Conservation (phyloP, 192 early-diverging fungal genomes). For the Rhizophlyctis rosea region DNA sequence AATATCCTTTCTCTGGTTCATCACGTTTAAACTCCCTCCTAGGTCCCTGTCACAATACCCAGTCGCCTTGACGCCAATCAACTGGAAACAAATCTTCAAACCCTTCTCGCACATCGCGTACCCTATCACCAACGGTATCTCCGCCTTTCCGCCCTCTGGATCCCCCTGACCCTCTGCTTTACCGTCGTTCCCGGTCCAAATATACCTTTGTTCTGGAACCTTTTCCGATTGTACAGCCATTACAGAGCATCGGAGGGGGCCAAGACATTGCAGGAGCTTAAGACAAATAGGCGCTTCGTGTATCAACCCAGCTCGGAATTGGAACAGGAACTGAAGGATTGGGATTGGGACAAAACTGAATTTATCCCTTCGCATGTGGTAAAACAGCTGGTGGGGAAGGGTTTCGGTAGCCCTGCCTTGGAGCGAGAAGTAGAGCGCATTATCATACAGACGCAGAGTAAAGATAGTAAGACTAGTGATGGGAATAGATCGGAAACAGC, state of each 20-base stretch:
- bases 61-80: neutral
- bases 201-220: slow-evolving; percentile 29
- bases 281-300: neutral
- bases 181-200: slow-evolving; percentile 33
- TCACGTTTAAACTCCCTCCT: neutral
- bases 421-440: slow-evolving; percentile 3
- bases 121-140: slow-evolving; percentile 18
- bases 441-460: slow-evolving; percentile 9
- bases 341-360: slow-evolving; percentile 8
- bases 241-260: slow-evolving; percentile 28
- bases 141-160: slow-evolving; percentile 1
- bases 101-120: slow-evolving; percentile 1
- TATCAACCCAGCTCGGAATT: slow-evolving; percentile 1
- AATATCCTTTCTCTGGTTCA: neutral
- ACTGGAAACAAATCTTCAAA: slow-evolving; percentile 4
- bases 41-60: slow-evolving; percentile 18
- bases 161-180: slow-evolving; percentile 27
- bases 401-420: neutral
- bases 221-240: slow-evolving; percentile 30
- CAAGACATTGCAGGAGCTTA: slow-evolving; percentile 10
- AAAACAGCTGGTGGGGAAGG: neutral
- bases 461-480: neutral
- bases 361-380: slow-evolving; percentile 12
- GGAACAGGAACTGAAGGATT: slow-evolving; percentile 4
- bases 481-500: too few relatives aligned